Percentiles rank a stretch among this genome's conserved stretches.
Evolutionary conservation across 1,139 yeast genomes (phyloP).

Genomic region (Kluyveromyces sp.): DNA sequence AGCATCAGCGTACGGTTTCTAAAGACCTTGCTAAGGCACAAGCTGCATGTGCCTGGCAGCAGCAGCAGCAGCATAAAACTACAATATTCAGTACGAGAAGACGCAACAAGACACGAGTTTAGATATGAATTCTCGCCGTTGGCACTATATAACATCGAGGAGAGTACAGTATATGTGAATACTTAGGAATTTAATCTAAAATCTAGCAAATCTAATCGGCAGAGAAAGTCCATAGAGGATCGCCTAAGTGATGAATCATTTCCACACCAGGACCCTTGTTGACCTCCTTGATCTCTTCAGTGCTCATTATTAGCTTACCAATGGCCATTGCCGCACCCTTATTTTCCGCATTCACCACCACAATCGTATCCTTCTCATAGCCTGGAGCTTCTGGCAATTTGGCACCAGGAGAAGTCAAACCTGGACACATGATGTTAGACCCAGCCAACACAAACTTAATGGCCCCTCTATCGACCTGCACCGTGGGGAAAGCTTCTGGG

Average conservation of each 20-base stretch:
- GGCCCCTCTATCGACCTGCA: constrained; percentile 93
- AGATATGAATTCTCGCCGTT: constrained; percentile 19
- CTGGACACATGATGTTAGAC: constrained; percentile 97
- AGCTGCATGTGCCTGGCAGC: constrained; percentile 4
- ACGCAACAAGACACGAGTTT: constrained; percentile 9
- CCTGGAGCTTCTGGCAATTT: constrained; percentile 63
- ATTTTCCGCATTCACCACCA: constrained; percentile 85
- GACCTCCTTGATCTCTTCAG: constrained; percentile 74
- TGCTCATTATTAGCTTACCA: constrained; percentile 80
- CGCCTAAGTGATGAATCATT: constrained; percentile 78
- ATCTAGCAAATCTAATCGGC: constrained; percentile 24
- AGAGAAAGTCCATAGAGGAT: constrained; percentile 69
- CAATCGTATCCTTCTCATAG: constrained; percentile 58
- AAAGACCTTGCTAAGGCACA: constrained; percentile 16
- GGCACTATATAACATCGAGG: constrained; percentile 11
- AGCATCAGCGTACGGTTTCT: constrained; percentile 17
- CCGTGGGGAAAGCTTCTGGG: constrained; percentile 75
- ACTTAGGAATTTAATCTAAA: no score
- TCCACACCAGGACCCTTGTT: constrained; percentile 93
- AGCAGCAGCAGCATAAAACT: constrained; percentile 10
- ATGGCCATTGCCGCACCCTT: constrained; percentile 86
- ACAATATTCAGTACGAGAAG: constrained; percentile 8
- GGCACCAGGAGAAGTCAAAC: constrained; percentile 88
- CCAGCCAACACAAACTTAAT: constrained; percentile 90
- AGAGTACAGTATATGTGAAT: constrained; percentile 9